Evolutionary conservation across 1,284 basidiomycete genomes (phyloP), one percentile per base, ranked within the genome.

Genomic region (Ustanciosporium gigantosporum): DNA sequence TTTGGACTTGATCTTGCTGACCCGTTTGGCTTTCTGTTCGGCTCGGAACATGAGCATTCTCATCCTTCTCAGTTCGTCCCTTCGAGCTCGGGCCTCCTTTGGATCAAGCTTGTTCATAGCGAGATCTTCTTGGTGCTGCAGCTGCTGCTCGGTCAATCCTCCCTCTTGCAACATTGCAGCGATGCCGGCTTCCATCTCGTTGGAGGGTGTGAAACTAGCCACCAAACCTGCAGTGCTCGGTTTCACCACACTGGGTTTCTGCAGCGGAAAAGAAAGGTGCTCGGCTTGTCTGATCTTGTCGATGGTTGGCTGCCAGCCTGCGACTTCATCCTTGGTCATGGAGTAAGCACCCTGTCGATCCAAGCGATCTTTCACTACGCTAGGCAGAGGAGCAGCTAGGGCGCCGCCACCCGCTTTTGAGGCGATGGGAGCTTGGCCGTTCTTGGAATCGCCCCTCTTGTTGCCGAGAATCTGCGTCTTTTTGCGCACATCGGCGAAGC

Each of bases 1-100:
- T 79, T 94, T 96, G 79, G 87, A 89, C 82, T 98, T 97, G 81
- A 98, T 97, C 81, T 95, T 97, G 31, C 88, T 86, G 8, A 95
- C 83, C 11, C 93, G 86, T 73, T 89, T 90, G 9, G 91, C 90
- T 77, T 94, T 94, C 29, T 86, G 82, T 72, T 98, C 93, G 0
- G 90, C 91, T 4, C 93, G 86, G 81, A 95, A 96, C 83, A 93
- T 89, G 38, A 97, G 83, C 69, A 96, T 92, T 24, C 94, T 86
- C 84, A 91, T 91, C 70, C 86, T 84, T 15, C 89, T 84, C 14
- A 97, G 83, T 73, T 93, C 89, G 1, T 83, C 84, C 2, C 90
- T 86, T 0, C 93, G 86, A 6, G 85, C 83, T 3, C 85, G 83
- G 31, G 93, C 88, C 76, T 95, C 91, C 74, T 91, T 90, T 3